phyloP scores from a whole-genome alignment of 2,329 filamentous ascomycete species.

The Eutypella sp. region DNA sequence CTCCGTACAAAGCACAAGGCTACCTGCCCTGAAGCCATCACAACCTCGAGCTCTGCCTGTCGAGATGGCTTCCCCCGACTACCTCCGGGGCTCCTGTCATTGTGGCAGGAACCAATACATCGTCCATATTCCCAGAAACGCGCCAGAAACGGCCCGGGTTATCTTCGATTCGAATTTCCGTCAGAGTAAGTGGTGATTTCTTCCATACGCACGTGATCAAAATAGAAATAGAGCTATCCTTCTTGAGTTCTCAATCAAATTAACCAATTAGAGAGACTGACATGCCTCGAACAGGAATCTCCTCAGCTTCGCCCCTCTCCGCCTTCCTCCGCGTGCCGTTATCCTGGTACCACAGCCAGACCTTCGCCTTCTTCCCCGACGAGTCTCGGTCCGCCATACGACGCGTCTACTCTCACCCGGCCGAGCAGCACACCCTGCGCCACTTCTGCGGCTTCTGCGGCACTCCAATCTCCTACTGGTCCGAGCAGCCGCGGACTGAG shows the following conservation, averaged over 20 bases:
- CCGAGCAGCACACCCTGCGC: conserved; percentile 56
- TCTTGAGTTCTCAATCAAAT: no score
- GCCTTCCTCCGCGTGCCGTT: conserved; percentile 82
- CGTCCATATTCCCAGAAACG: conserved; percentile 60
- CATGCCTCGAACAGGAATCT: conserved; percentile 49
- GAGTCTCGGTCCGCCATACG: conserved; percentile 66
- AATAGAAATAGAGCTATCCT: neutral
- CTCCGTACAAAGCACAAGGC: no score
- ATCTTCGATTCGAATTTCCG: conserved; percentile 67
- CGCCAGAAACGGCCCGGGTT: conserved; percentile 56
- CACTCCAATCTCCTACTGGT: conserved; percentile 80
- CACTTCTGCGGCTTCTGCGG: conserved; percentile 92
- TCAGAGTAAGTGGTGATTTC: conserved; percentile 58
- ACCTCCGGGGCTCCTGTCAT: conserved; percentile 71
- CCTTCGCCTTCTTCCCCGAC: conserved; percentile 70
- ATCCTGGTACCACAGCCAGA: conserved; percentile 72
- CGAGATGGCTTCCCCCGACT: conserved; percentile 45
- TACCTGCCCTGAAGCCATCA: neutral
- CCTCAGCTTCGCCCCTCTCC: conserved; percentile 67
- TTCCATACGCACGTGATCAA: neutral
- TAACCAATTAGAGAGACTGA: no score
- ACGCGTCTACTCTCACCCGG: conserved; percentile 58
- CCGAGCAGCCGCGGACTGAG: conserved; percentile 64
- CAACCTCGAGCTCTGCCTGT: neutral
- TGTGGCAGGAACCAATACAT: conserved; percentile 83